Percentiles rank a stretch among this genome's conserved stretches.
Evolutionary conservation across 2,329 filamentous ascomycete species (phyloP).

Genomic region (Pestalotiopsis sp.): DNA sequence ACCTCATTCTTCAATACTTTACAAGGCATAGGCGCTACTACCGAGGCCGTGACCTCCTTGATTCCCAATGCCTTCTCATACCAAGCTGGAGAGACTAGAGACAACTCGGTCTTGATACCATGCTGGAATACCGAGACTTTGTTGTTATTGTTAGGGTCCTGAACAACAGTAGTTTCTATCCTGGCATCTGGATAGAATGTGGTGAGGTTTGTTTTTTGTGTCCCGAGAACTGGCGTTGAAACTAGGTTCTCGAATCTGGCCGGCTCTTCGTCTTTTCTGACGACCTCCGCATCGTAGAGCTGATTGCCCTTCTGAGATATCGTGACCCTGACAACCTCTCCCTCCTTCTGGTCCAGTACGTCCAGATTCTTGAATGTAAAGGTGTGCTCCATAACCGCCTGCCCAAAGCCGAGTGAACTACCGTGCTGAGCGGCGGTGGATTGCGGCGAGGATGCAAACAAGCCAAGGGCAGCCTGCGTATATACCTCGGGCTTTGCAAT

Average conservation of each 20-base stretch:
- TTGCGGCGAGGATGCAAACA: constrained; percentile 55
- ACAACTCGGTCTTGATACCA: constrained; percentile 61
- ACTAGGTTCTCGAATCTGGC: constrained; percentile 49
- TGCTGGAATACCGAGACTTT: constrained; percentile 79
- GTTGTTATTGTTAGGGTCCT: constrained; percentile 50
- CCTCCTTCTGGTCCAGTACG: constrained; percentile 63
- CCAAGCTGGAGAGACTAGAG: constrained; percentile 71
- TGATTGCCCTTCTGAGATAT: constrained; percentile 51
- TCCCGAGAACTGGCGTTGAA: constrained; percentile 36
- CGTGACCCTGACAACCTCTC: constrained; percentile 60
- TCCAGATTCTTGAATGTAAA: constrained; percentile 62
- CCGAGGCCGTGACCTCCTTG: constrained; percentile 79
- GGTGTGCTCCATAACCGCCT: constrained; percentile 45
- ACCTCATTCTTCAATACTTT: constrained; percentile 93
- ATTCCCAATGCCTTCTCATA: constrained; percentile 84
- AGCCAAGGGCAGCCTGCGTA: constrained; percentile 82
- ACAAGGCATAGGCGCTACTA: constrained; percentile 95
- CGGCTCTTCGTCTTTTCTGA: constrained; percentile 43
- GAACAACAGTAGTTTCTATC: constrained; percentile 77
- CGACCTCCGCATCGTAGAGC: constrained; percentile 50
- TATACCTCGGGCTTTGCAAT: constrained; percentile 72
- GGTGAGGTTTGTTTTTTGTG: constrained; percentile 50
- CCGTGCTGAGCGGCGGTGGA: constrained; percentile 44
- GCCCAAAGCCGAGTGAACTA: constrained; percentile 58
- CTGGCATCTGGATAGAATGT: constrained; percentile 84